phyloP scores from a whole-genome alignment of 2,329 filamentous ascomycete species.

The Ophiocordyceps robertsii region DNA sequence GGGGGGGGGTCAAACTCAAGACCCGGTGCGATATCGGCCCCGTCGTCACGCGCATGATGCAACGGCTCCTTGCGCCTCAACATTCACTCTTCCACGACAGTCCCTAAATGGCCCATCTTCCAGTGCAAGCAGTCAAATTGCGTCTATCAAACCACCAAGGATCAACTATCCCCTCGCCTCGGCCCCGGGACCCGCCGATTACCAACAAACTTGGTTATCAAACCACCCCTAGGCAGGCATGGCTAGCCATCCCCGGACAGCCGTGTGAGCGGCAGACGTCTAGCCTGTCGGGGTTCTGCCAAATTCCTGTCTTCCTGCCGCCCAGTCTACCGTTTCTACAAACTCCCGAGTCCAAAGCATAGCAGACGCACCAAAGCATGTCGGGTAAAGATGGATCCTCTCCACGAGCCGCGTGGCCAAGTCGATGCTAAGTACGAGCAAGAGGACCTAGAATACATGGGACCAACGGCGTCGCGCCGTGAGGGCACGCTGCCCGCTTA shows the following conservation, averaged over 20 bases:
- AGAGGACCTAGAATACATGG: conserved; percentile 35
- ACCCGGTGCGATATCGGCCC: too few relatives aligned
- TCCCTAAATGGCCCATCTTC: too few relatives aligned
- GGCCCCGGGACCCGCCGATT: too few relatives aligned
- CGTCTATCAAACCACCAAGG: too few relatives aligned
- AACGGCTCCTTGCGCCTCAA: too few relatives aligned
- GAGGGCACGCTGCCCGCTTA: conserved; percentile 34
- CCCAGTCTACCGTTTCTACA: conserved; percentile 16
- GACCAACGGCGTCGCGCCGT: conserved; percentile 8
- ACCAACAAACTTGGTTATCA: too few relatives aligned
- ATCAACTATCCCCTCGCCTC: too few relatives aligned
- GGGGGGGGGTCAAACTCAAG: too few relatives aligned
- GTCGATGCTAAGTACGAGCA: conserved; percentile 14
- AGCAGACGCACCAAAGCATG: conserved; percentile 11
- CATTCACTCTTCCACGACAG: too few relatives aligned
- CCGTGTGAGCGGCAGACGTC: conserved; percentile 2
- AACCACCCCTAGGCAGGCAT: too few relatives aligned
- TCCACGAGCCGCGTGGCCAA: background rate
- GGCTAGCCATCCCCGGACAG: background rate
- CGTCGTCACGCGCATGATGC: too few relatives aligned
- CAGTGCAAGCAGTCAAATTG: too few relatives aligned
- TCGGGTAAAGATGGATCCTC: conserved; percentile 4
- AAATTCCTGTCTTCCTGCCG: background rate
- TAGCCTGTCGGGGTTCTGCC: conserved; percentile 2
- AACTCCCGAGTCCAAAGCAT: conserved; percentile 18